phyloP scores from a whole-genome alignment of 192 early-diverging fungal species.

The Backusella psychrophila region DNA sequence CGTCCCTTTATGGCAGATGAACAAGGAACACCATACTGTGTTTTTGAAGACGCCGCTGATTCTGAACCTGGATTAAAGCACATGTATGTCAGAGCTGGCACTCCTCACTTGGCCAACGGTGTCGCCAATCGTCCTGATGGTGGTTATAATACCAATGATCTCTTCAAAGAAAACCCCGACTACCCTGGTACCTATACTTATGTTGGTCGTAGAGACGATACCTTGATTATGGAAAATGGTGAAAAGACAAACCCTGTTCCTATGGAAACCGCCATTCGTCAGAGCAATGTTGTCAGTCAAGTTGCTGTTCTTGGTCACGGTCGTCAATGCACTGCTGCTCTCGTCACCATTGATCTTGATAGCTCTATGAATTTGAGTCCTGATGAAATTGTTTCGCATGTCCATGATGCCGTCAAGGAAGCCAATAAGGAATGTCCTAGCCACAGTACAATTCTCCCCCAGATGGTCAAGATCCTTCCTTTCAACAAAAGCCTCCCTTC shows the following conservation, averaged over 20 bases:
- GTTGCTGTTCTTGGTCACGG: conserved; percentile 18
- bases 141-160: conserved; percentile 22
- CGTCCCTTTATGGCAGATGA: neutral
- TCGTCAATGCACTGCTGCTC: conserved; percentile 8
- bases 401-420: conserved; percentile 15
- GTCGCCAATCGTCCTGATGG: conserved; percentile 21
- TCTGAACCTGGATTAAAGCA: neutral
- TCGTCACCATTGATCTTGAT: neutral
- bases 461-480: conserved; percentile 33
- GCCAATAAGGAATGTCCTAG: conserved; percentile 27
- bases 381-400: conserved; percentile 10
- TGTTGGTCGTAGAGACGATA: conserved; percentile 28
- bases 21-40: neutral
- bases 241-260: conserved; percentile 36
- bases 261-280: conserved; percentile 16
- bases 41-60: neutral
- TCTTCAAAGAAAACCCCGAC: conserved; percentile 5
- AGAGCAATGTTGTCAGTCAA: conserved; percentile 11
- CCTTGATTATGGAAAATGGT: conserved; percentile 20
- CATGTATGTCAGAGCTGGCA: neutral
- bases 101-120: conserved; percentile 12
- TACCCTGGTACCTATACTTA: conserved; percentile 8
- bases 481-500: conserved; percentile 11
- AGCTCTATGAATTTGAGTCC: neutral
- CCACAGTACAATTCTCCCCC: conserved; percentile 17